Conservation (phyloP, 805 yeast genomes). For the Starmerella stellata region DNA sequence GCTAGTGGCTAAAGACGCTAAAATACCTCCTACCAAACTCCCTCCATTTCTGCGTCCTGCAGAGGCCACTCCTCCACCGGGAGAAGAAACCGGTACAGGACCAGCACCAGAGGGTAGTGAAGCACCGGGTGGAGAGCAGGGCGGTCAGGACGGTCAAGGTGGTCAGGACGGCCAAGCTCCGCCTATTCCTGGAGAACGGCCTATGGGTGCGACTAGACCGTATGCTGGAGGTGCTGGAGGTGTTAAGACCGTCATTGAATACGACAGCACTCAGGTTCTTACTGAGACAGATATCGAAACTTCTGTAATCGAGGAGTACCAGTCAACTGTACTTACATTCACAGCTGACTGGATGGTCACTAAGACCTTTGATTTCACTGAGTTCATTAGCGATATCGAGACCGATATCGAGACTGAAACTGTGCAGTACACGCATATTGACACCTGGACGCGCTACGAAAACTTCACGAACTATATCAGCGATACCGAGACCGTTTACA, state of each 20-base stretch:
- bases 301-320: too few relatives aligned
- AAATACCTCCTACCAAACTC: slow-evolving; percentile 1
- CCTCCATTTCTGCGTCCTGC: not conserved
- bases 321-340: not conserved
- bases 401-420: not conserved
- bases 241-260: not conserved
- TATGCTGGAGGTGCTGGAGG: not conserved
- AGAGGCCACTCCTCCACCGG: not conserved
- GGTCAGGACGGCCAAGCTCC: not conserved
- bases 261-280: not conserved
- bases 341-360: not conserved
- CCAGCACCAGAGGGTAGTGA: not conserved
- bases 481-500: not conserved
- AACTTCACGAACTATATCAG: not conserved
- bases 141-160: not conserved
- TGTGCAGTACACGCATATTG: not conserved
- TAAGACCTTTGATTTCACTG: not conserved
- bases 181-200: not conserved
- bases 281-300: too few relatives aligned
- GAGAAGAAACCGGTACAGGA: not conserved
- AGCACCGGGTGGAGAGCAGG: not conserved
- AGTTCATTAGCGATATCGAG: not conserved
- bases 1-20: slow-evolving; percentile 7
- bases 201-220: not conserved
- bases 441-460: not conserved